Percentiles rank a stretch among this genome's conserved stretches.
Evolutionary conservation across 306 rosid species (phyloP).

Genomic region (Cajanus cajan): DNA sequence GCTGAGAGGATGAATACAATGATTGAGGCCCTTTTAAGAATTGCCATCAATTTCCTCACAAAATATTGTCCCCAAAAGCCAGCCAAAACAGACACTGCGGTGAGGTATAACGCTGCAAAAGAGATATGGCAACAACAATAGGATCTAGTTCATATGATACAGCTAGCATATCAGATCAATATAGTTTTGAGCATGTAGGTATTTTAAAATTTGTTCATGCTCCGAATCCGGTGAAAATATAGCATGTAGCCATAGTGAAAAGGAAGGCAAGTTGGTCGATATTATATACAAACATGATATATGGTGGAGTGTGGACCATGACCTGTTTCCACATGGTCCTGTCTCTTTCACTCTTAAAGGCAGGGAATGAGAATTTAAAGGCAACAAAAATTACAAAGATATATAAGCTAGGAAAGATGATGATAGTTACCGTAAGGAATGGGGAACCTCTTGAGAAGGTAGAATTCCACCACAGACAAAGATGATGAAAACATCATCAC

Average conservation of each 20-base stretch:
- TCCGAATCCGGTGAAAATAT: background rate
- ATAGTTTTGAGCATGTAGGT: background rate
- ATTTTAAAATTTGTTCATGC: background rate
- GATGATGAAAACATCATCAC: constrained; percentile 93
- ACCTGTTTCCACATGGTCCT: background rate
- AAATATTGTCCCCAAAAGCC: constrained; percentile 81
- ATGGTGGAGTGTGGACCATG: background rate
- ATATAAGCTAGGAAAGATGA: background rate
- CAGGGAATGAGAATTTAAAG: background rate
- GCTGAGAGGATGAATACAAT: constrained; percentile 84
- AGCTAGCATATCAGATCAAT: background rate
- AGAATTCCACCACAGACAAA: constrained; percentile 84
- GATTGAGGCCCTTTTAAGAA: constrained; percentile 69
- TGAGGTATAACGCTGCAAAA: constrained; percentile 70
- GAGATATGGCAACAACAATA: background rate
- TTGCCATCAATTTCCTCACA: constrained; percentile 54
- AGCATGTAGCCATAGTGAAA: background rate
- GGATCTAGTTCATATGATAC: background rate
- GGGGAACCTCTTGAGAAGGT: constrained; percentile 86
- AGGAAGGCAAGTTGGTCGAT: background rate
- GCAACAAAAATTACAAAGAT: background rate
- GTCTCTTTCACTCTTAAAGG: background rate
- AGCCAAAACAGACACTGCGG: constrained; percentile 69
- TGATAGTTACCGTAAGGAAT: constrained; percentile 66
- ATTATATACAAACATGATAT: background rate